Conservation (phyloP, 2,329 filamentous ascomycete genomes). For the Pseudogymnoascus sp. region DNA sequence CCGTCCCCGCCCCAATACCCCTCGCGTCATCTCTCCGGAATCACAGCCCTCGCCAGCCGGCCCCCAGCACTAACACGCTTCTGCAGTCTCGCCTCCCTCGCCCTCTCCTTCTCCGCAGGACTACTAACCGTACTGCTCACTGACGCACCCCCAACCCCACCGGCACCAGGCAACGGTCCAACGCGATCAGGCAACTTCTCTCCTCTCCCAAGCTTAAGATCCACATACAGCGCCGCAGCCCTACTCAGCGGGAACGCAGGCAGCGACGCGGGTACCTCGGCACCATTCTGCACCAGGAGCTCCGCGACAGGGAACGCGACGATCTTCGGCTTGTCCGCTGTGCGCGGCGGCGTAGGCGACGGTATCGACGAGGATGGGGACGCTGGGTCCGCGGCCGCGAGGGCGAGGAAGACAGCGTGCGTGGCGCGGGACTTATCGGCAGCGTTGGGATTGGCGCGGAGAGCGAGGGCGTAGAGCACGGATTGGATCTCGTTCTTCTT, state of each 20-base stretch:
- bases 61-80: constrained; percentile 75
- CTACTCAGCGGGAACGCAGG: constrained; percentile 78
- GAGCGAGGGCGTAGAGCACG: constrained; percentile 80
- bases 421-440: constrained; percentile 80
- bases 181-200: background rate
- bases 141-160: constrained; percentile 13
- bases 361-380: constrained; percentile 46
- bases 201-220: constrained; percentile 56
- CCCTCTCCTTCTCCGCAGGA: constrained; percentile 44
- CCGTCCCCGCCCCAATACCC: background rate
- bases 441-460: constrained; percentile 79
- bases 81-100: constrained; percentile 62
- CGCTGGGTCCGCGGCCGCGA: constrained; percentile 87
- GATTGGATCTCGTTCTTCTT: constrained; percentile 95
- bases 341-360: constrained; percentile 33
- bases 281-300: constrained; percentile 85
- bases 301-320: constrained; percentile 84
- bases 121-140: constrained; percentile 12
- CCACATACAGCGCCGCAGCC: constrained; percentile 74
- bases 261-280: constrained; percentile 67
- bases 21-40: constrained; percentile 4
- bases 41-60: constrained; percentile 43
- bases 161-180: constrained; percentile 27
- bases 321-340: constrained; percentile 38
- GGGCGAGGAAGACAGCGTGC: constrained; percentile 80